A percentile compares a stretch with the other conserved stretches of the same genome.
phyloP scores from a whole-genome alignment of 169 alveolate genomes.

The Plasmodium falciparum region DNA sequence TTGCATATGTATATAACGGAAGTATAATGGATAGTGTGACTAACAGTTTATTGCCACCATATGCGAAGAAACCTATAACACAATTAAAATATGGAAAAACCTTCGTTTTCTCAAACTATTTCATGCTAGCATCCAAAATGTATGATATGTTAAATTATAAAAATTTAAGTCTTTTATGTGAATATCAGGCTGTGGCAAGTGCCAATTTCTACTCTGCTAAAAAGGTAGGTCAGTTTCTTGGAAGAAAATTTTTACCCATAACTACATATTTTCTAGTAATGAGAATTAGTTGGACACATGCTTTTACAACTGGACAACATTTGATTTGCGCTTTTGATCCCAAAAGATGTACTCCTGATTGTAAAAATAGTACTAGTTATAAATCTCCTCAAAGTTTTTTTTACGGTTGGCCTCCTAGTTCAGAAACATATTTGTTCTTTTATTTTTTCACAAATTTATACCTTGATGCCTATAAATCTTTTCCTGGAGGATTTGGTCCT shows the following conservation, averaged over 20 bases:
- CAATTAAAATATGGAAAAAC: slow-evolving; percentile 55
- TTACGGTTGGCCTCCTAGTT: too few species aligned
- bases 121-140: not conserved
- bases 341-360: too few species aligned
- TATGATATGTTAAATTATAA: slow-evolving; percentile 20
- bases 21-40: slow-evolving; percentile 44
- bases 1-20: slow-evolving; percentile 11
- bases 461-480: not conserved
- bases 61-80: slow-evolving; percentile 42
- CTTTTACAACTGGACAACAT: not conserved
- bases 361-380: too few species aligned
- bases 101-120: slow-evolving; percentile 33
- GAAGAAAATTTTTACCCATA: slow-evolving; percentile 24
- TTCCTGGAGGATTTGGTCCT: not conserved
- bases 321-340: too few species aligned
- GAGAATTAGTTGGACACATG: not conserved
- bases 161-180: slow-evolving; percentile 51
- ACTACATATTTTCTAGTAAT: not conserved
- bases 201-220: not conserved
- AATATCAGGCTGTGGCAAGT: slow-evolving; percentile 39
- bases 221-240: not conserved
- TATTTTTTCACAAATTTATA: too few species aligned
- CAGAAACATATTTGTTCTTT: too few species aligned
- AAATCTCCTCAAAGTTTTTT: too few species aligned
- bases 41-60: slow-evolving; percentile 34